Conservation (phyloP, 768 basidiomycete genomes). For the Russula emetica region DNA sequence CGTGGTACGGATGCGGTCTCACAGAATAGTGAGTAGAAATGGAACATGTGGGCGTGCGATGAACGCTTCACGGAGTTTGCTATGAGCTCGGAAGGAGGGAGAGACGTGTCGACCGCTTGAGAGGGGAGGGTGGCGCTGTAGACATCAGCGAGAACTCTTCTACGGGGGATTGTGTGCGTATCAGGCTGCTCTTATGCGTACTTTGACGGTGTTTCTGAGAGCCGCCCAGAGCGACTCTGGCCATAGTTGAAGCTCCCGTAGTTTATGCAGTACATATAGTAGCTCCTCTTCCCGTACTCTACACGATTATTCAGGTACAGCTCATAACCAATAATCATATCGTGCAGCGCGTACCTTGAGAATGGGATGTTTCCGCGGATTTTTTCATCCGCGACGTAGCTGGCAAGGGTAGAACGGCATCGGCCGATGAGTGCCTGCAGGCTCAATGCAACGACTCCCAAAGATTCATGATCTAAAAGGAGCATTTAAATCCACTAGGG, state of each 20-base stretch:
- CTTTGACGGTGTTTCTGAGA: conserved; percentile 58
- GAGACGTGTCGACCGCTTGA: conserved; percentile 40
- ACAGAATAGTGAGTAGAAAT: conserved; percentile 76
- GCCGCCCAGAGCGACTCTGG: conserved; percentile 75
- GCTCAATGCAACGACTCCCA: conserved; percentile 70
- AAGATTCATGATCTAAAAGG: conserved; percentile 52
- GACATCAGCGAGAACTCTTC: background rate
- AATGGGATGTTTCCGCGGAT: conserved; percentile 85
- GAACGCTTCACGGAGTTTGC: conserved; percentile 73
- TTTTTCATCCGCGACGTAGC: conserved; percentile 79
- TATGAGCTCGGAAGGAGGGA: conserved; percentile 53
- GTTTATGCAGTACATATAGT: conserved; percentile 73
- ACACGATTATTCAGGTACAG: background rate
- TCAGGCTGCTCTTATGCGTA: conserved; percentile 55
- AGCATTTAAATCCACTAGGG: background rate
- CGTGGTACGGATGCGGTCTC: conserved; percentile 73
- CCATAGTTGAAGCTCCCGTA: conserved; percentile 70
- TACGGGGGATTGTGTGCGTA: conserved; percentile 33
- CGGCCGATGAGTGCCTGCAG: conserved; percentile 71
- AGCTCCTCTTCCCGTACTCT: conserved; percentile 89
- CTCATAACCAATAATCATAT: background rate
- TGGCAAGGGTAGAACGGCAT: conserved; percentile 59
- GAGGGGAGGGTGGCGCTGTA: background rate
- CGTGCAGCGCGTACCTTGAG: conserved; percentile 53
- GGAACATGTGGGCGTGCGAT: conserved; percentile 77